Evolutionary conservation across 1,139 yeast species (phyloP).

Genomic region (Pichia norvegensis): DNA sequence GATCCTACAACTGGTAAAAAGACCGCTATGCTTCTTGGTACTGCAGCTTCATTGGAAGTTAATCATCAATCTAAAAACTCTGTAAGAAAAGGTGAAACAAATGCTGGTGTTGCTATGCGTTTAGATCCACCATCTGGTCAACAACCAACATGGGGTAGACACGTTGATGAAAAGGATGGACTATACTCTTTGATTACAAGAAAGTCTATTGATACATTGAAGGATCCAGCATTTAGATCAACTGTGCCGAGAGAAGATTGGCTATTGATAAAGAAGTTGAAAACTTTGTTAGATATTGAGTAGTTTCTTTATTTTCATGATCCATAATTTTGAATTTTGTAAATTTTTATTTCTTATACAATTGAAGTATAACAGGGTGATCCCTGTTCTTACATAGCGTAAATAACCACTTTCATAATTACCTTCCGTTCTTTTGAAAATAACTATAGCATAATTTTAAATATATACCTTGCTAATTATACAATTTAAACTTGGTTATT

Average conservation of each 20-base stretch:
- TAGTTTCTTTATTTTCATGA: conserved; percentile 3
- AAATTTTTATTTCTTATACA: neutral
- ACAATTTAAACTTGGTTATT: conserved; percentile 1
- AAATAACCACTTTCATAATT: neutral
- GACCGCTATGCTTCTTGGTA: conserved; percentile 69
- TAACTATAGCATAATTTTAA: neutral
- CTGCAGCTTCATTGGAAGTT: conserved; percentile 82
- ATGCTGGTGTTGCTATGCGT: conserved; percentile 98
- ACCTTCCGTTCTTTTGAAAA: too few relatives aligned
- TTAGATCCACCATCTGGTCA: conserved; percentile 86
- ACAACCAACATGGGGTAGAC: conserved; percentile 99
- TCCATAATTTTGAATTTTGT: neutral
- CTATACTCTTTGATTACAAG: conserved; percentile 83
- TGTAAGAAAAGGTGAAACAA: conserved; percentile 90
- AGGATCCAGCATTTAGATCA: conserved; percentile 95
- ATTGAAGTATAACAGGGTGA: neutral
- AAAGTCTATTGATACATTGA: conserved; percentile 90
- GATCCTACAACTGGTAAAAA: conserved; percentile 82
- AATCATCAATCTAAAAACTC: conserved; percentile 76
- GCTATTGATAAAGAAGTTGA: conserved; percentile 82
- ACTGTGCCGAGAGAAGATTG: conserved; percentile 92
- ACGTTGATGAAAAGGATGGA: conserved; percentile 85
- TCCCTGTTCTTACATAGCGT: neutral
- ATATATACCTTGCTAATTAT: neutral
- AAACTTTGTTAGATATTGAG: conserved; percentile 70